Conservation (phyloP, 345 rosid species). For the Gossypium australe region DNA sequence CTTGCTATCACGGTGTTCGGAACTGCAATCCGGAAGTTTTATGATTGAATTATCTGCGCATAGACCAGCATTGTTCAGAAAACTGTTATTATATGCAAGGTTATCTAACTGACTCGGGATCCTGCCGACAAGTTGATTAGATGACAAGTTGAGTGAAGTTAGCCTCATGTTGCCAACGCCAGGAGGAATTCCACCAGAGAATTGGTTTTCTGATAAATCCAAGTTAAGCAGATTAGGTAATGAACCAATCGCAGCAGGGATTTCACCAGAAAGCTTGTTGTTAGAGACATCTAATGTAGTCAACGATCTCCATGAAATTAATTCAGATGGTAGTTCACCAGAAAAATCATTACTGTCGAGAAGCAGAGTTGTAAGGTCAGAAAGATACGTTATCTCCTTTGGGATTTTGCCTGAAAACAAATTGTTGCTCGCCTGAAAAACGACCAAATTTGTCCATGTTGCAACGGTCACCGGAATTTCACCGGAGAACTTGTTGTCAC, state of each 20-base stretch:
- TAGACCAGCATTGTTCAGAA: slow-evolving; percentile 61
- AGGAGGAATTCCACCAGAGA: slow-evolving; percentile 64
- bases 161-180: slow-evolving; percentile 48
- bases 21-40: slow-evolving; percentile 52
- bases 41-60: slow-evolving; percentile 47
- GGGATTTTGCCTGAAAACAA: slow-evolving; percentile 60
- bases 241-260: slow-evolving; percentile 56
- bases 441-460: slow-evolving; percentile 49
- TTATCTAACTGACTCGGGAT: slow-evolving; percentile 52
- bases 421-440: slow-evolving; percentile 66
- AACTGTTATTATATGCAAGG: slow-evolving; percentile 62
- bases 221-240: slow-evolving; percentile 44
- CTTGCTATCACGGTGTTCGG: slow-evolving; percentile 16
- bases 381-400: slow-evolving; percentile 47
- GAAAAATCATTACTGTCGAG: slow-evolving; percentile 63
- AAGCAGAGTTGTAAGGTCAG: slow-evolving; percentile 31
- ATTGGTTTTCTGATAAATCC: slow-evolving; percentile 64
- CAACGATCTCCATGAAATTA: slow-evolving; percentile 62
- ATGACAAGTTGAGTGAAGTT: slow-evolving; percentile 50
- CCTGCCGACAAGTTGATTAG: slow-evolving; percentile 58
- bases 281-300: slow-evolving; percentile 43
- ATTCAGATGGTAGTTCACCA: slow-evolving; percentile 54
- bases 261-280: slow-evolving; percentile 63
- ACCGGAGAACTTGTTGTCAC: slow-evolving; percentile 68
- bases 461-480: slow-evolving; percentile 45